A percentile compares a stretch with the other conserved stretches of the same genome.
phyloP scores from a whole-genome alignment of 257 asterid species.

The Capsicum baccatum region DNA sequence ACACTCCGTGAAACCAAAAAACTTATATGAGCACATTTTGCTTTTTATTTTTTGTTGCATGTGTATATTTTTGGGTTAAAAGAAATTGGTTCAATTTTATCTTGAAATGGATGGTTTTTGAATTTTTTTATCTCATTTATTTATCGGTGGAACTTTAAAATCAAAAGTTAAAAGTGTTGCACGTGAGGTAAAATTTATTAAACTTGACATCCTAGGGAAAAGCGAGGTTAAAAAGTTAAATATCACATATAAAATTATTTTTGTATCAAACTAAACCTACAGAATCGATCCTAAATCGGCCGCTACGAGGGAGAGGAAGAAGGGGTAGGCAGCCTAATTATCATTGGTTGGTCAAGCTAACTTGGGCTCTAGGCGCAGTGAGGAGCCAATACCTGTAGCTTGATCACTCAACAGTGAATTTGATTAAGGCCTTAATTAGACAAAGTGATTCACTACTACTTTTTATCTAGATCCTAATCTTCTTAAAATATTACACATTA shows the following conservation, averaged over 20 bases:
- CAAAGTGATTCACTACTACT: slow-evolving; percentile 25
- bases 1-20: too few species aligned
- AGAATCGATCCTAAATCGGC: neutral
- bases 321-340: neutral
- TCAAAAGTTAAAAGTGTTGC: neutral
- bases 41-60: neutral
- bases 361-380: slow-evolving; percentile 24
- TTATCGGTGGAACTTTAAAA: neutral
- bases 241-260: neutral
- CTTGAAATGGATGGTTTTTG: neutral
- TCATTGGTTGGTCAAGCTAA: slow-evolving; percentile 27
- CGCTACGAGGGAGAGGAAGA: neutral
- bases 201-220: neutral
- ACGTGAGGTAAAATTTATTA: neutral
- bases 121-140: neutral
- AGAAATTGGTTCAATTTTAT: neutral
- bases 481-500: neutral
- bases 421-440: slow-evolving; percentile 29
- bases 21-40: neutral
- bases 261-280: neutral
- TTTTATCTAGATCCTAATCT: neutral
- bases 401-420: neutral
- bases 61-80: neutral
- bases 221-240: neutral
- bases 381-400: slow-evolving; percentile 30